phyloP scores from a whole-genome alignment of 2,329 filamentous ascomycete species.

The Bipolaris gigantea region DNA sequence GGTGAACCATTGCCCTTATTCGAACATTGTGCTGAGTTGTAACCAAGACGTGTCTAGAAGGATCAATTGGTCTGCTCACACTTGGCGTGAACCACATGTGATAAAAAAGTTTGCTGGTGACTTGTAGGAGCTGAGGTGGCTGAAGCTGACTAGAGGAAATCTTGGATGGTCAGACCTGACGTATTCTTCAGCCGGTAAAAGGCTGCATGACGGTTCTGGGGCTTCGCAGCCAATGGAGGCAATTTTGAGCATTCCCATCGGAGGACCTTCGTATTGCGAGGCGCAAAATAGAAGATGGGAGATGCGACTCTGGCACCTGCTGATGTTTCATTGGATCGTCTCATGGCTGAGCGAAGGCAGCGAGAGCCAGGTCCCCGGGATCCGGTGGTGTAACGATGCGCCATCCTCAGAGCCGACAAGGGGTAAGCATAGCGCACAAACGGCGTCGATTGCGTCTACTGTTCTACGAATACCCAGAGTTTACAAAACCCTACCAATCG shows the following conservation, averaged over 20 bases:
- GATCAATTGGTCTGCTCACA: not conserved
- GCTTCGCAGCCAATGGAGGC: not conserved
- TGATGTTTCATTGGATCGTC: not conserved
- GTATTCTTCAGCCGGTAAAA: constrained; percentile 10
- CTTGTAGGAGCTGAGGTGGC: not conserved
- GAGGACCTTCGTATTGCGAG: not conserved
- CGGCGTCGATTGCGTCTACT: not conserved
- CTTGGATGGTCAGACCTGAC: constrained; percentile 9
- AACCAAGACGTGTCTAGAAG: not conserved
- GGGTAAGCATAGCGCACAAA: not conserved
- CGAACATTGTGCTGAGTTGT: not conserved
- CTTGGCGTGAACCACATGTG: constrained; percentile 7
- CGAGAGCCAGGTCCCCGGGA: not conserved
- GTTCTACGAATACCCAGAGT: not conserved
- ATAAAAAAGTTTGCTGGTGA: not conserved
- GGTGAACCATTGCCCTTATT: constrained; percentile 4
- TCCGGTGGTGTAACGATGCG: not conserved
- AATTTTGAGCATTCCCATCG: not conserved
- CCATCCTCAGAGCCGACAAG: not conserved
- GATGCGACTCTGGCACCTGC: constrained; percentile 1
- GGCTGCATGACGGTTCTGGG: not conserved
- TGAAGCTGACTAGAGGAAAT: not conserved
- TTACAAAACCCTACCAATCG: not conserved
- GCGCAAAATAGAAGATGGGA: not conserved
- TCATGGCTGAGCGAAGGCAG: not conserved